These are phyloP conservation scores for Cercophora newfieldiana DNA, from an alignment of 495 filamentous ascomycete species.

Conservation along the genomic window DNA sequence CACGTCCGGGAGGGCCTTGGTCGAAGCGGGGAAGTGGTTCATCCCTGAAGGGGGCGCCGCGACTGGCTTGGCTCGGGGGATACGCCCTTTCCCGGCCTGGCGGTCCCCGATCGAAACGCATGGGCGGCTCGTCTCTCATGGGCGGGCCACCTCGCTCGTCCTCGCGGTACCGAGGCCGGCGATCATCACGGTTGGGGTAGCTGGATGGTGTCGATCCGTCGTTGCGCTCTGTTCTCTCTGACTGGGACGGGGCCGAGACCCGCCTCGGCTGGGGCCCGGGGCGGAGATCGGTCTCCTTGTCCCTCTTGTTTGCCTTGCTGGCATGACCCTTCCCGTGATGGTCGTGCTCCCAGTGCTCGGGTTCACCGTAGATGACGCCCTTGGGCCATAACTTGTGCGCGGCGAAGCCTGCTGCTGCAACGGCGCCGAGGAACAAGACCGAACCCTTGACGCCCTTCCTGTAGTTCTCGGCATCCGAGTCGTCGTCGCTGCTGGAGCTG, in stretches of 20 bases:
- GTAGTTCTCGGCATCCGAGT: background rate
- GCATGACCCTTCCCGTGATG: background rate
- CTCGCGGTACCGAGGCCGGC: background rate
- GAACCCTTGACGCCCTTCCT: constrained; percentile 31
- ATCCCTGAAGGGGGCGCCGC: background rate
- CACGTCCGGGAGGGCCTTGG: background rate
- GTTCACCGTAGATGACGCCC: constrained; percentile 41
- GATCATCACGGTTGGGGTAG: background rate
- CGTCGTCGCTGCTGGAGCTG: background rate
- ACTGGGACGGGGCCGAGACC: background rate
- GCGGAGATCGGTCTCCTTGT: background rate
- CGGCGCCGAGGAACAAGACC: constrained; percentile 39
- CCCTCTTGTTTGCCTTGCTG: background rate
- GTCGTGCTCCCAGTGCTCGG: constrained; percentile 39
- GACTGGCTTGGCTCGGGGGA: background rate
- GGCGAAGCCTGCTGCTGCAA: constrained; percentile 38
- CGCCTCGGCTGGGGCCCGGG: background rate
- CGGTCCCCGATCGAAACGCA: background rate
- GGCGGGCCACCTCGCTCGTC: background rate
- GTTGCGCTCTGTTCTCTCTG: background rate
- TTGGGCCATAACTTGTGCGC: constrained; percentile 46
- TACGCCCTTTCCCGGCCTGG: background rate
- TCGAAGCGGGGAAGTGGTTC: background rate
- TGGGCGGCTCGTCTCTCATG: background rate
- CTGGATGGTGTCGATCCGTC: background rate